These are phyloP conservation scores for Saturnispora diversa DNA, from an alignment of 805 yeast genomes.

Conservation along the genomic window DNA sequence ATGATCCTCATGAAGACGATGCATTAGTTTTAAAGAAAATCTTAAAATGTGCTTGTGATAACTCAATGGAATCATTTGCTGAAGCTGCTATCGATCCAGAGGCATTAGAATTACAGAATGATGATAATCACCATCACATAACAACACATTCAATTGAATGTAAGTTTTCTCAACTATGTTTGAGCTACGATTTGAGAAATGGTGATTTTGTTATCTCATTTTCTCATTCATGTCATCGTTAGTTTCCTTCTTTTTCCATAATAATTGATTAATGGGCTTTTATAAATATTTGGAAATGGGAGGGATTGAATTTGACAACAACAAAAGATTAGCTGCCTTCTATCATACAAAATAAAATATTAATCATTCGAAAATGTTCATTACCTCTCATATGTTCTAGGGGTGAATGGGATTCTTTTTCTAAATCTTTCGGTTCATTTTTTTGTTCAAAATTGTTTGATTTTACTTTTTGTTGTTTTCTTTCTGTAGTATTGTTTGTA, in stretches of 20 bases:
- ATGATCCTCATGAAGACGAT: not conserved
- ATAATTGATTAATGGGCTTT: too few species aligned
- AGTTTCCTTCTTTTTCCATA: too few species aligned
- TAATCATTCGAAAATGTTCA: too few species aligned
- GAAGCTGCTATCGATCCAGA: slow-evolving; percentile 21
- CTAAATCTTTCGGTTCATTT: not conserved
- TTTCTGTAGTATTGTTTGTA: too few species aligned
- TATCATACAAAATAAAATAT: too few species aligned
- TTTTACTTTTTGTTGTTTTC: not conserved
- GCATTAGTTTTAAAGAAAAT: slow-evolving; percentile 12
- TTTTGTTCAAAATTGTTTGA: not conserved
- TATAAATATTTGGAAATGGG: too few species aligned
- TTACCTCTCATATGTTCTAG: not conserved
- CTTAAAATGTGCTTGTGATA: slow-evolving; percentile 19
- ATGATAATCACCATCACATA: slow-evolving; percentile 9
- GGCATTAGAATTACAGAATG: slow-evolving; percentile 15
- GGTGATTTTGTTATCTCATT: slow-evolving; percentile 26
- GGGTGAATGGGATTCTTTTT: not conserved
- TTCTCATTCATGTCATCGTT: slow-evolving; percentile 26
- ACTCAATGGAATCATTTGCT: slow-evolving; percentile 14
- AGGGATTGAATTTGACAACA: too few species aligned
- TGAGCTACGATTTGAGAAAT: slow-evolving; percentile 22
- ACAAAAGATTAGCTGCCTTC: too few species aligned
- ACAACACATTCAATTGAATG: slow-evolving; percentile 17
- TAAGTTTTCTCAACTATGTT: slow-evolving; percentile 21